These are phyloP conservation scores for Mycena latifolia DNA, from an alignment of 768 basidiomycete genomes.

Conservation along the genomic window DNA sequence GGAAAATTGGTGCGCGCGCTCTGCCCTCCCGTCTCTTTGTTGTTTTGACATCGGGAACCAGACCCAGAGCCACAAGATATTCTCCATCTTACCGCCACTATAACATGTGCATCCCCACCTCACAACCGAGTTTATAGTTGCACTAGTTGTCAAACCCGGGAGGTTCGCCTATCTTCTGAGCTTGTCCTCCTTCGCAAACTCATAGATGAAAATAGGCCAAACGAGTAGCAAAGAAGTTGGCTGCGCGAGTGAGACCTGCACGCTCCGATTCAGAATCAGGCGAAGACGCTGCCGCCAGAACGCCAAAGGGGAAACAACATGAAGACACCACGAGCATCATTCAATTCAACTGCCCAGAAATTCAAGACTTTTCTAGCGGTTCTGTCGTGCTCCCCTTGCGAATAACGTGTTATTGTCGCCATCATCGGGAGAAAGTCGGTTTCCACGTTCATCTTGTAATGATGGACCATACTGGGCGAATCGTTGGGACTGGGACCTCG, in stretches of 20 bases:
- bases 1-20: slow-evolving; percentile 82
- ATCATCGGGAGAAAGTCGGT: slow-evolving; percentile 97
- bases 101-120: slow-evolving; percentile 87
- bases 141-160: slow-evolving; percentile 89
- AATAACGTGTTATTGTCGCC: slow-evolving; percentile 98
- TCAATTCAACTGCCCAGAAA: slow-evolving; percentile 94
- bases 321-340: slow-evolving; percentile 89
- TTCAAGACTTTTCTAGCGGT: slow-evolving; percentile 90
- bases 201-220: slow-evolving; percentile 70
- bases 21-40: background rate
- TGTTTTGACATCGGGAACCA: slow-evolving; percentile 44
- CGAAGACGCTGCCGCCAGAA: slow-evolving; percentile 56
- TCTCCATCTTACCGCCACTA: slow-evolving; percentile 77
- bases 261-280: slow-evolving; percentile 81
- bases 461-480: slow-evolving; percentile 80
- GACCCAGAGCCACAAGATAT: slow-evolving; percentile 79
- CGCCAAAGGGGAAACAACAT: slow-evolving; percentile 59
- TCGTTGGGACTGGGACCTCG: slow-evolving; percentile 86
- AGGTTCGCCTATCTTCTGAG: slow-evolving; percentile 60
- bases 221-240: slow-evolving; percentile 90
- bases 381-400: slow-evolving; percentile 92
- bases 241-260: slow-evolving; percentile 83
- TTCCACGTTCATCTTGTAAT: slow-evolving; percentile 93
- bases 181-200: slow-evolving; percentile 17
- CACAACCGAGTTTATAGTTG: slow-evolving; percentile 84